Evolutionary conservation across 2,329 filamentous ascomycete genomes (phyloP).

Genomic region (Claviceps quebecensis): DNA sequence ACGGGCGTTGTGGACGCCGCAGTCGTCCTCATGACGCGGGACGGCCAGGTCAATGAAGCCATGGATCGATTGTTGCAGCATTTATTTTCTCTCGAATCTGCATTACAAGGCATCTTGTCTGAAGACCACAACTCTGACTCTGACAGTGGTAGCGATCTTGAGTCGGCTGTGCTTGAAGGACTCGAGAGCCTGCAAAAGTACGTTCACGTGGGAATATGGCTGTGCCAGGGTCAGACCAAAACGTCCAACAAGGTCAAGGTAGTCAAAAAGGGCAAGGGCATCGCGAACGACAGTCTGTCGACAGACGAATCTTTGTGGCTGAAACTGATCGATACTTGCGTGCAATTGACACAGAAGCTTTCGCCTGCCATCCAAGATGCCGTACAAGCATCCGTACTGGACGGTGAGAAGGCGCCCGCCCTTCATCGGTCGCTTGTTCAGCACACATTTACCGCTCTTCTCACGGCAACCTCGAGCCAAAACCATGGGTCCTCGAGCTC

Average conservation of each 20-base stretch:
- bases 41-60: conserved; percentile 69
- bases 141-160: conserved; percentile 33
- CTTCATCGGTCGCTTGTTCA: conserved; percentile 72
- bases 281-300: conserved; percentile 30
- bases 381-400: conserved; percentile 22
- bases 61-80: conserved; percentile 79
- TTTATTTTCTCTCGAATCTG: conserved; percentile 63
- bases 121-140: conserved; percentile 44
- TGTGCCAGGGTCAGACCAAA: conserved; percentile 77
- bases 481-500: conserved; percentile 18
- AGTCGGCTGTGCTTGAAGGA: conserved; percentile 57
- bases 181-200: conserved; percentile 76
- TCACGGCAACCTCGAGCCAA: conserved; percentile 55
- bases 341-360: conserved; percentile 49
- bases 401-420: conserved; percentile 47
- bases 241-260: conserved; percentile 31
- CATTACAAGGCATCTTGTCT: conserved; percentile 59
- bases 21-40: conserved; percentile 76
- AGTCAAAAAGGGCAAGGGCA: conserved; percentile 36
- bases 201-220: conserved; percentile 83
- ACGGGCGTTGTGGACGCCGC: conserved; percentile 86
- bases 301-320: conserved; percentile 46
- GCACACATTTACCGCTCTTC: conserved; percentile 74
- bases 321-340: conserved; percentile 43
- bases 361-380: conserved; percentile 37